These are phyloP conservation scores for Platanus orientalis DNA, from an alignment of 164 flowering plant genomes.

Conservation along the genomic window DNA sequence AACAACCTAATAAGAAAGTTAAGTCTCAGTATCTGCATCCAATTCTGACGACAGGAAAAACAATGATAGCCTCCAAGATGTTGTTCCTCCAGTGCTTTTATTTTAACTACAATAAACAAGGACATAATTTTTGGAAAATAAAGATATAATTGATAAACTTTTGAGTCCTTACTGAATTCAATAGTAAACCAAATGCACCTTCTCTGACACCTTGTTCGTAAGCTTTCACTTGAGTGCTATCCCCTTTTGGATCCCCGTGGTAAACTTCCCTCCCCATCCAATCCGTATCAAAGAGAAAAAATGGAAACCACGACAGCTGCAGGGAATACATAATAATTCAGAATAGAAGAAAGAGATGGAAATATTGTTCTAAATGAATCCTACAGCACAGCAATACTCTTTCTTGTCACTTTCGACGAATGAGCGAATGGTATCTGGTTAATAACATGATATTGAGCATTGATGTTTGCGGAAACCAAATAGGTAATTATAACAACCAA, in stretches of 20 bases:
- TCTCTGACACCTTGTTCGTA: conserved; percentile 94
- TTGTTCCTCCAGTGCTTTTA: neutral
- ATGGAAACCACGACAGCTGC: conserved; percentile 98
- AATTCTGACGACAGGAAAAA: conserved; percentile 4
- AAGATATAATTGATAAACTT: conserved; percentile 10
- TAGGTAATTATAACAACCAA: neutral
- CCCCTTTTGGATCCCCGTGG: conserved; percentile 90
- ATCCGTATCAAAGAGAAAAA: conserved; percentile 95
- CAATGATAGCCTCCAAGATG: neutral
- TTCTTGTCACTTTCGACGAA: neutral
- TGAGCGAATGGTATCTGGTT: neutral
- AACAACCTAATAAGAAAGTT: conserved; percentile 53
- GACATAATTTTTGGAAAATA: neutral
- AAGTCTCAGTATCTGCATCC: conserved; percentile 2
- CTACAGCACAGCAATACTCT: neutral
- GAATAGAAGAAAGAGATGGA: conserved; percentile 1
- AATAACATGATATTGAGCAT: neutral
- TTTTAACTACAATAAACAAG: neutral
- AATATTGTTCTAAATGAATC: neutral
- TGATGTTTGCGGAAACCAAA: neutral
- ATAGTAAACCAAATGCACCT: conserved; percentile 99
- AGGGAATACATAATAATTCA: conserved; percentile 10
- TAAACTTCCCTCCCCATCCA: conserved; percentile 99
- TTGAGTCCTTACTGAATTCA: conserved; percentile 97
- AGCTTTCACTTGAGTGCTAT: conserved; percentile 35